Evolutionary conservation across 306 rosid genomes (phyloP), one percentile per base, ranked within the genome.

Genomic region (Boehmeria nivea): DNA sequence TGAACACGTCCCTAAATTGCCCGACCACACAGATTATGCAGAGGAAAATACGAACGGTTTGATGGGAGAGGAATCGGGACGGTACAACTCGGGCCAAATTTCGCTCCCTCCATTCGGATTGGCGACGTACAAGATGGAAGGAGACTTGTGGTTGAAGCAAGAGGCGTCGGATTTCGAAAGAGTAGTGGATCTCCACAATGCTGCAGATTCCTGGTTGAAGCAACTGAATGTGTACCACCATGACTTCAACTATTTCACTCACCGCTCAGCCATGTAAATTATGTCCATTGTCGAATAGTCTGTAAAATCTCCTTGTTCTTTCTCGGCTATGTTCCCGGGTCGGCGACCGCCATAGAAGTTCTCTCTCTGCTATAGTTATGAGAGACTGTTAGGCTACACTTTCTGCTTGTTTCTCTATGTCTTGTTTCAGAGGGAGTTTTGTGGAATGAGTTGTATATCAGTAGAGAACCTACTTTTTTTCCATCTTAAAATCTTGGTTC

Each of bases 181-280:
- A 61, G 27, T 70, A 21, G 42, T 64, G 2, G 57, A 61, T 61
- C 78, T 87, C 48, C 51, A 66, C 63, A 69, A 71, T 28, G 83
- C 95, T 18, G 87, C 95, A 9, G 94, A 81, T 4, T 87, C 95
- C 3, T 87, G 95, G 95, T 26, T 87, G 73, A 87, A 81, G 64
- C 95, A 87, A 43, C 89, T 87, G 60, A 64, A 67, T 46, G 66
- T 72, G 20, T 43, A 72, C 9, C 95, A 87, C 62, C 95, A 87
- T 65, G 95, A 87, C 78, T 87, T 83, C 73, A 79, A 77, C 87
- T 83, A 78, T 21, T 87, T 83, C 72, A 50, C 74, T 46, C 51
- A 36, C 14, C 75, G 71, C 70, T 62, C 77, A n/a, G 26, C 66
- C 58, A 2, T 65, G 75, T 76, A 66, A 60, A 74, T 43, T 54